Evolutionary conservation across 2,329 filamentous ascomycete species (phyloP).

Genomic region (Aureobasidium vineae): DNA sequence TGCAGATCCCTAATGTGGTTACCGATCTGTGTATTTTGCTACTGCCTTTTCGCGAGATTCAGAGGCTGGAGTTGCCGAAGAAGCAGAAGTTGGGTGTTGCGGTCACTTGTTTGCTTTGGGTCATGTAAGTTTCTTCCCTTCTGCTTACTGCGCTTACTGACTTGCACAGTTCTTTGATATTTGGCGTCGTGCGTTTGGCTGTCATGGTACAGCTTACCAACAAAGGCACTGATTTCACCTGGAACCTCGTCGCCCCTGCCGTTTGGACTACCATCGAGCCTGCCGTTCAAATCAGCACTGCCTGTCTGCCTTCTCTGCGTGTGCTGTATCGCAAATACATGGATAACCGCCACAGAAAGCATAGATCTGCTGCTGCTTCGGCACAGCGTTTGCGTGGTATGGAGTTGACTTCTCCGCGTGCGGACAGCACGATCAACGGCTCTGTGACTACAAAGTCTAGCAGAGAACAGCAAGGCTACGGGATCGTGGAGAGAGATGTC

Average conservation of each 20-base stretch:
- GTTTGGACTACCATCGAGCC: constrained; percentile 31
- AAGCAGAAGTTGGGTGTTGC: constrained; percentile 26
- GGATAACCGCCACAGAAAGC: not conserved
- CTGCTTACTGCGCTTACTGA: not conserved
- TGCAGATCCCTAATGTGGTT: constrained; percentile 30
- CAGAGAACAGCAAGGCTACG: not conserved
- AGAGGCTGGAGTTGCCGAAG: constrained; percentile 16
- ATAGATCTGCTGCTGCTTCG: not conserved
- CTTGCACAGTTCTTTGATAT: constrained; percentile 14
- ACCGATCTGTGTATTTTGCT: constrained; percentile 29
- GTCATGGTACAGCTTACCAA: constrained; percentile 24
- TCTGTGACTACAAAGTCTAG: not conserved
- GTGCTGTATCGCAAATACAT: constrained; percentile 5
- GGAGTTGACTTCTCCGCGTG: not conserved
- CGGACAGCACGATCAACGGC: not conserved
- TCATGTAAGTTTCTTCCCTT: constrained; percentile 3
- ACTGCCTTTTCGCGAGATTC: constrained; percentile 27
- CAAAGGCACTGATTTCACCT: constrained; percentile 26
- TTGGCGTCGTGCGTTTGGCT: constrained; percentile 28
- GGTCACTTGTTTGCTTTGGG: constrained; percentile 6
- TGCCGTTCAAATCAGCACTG: constrained; percentile 29
- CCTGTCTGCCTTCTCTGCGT: constrained; percentile 27
- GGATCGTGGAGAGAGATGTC: not conserved
- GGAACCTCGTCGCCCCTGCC: constrained; percentile 27
- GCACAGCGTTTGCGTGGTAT: not conserved